Base-by-base conservation (phyloP, 2,329 filamentous ascomycete genomes). In the Mycosphaerelloides madeirae region DNA sequence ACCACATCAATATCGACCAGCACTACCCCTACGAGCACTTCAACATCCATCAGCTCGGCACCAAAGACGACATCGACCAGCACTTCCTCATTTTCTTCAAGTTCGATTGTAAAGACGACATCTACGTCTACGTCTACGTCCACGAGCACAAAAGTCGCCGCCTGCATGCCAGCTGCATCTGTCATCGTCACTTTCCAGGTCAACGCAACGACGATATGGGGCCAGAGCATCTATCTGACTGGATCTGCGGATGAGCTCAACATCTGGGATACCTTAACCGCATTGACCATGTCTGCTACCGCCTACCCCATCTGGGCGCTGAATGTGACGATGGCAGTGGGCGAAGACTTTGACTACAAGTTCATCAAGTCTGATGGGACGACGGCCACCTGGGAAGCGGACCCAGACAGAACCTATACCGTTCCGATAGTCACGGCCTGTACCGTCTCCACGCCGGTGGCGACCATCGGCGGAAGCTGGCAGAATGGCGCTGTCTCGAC, bases 151-250 rank as follows among this genome's bases (percentile, higher is more conserved):
- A 38, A 45, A 11, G 31, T 45, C 8, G 22, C 46, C n/a, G 31
- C 41, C 14, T 54, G 57, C 11, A 31, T 43, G 2, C 59, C 60
- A 14, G 59, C 62, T 13, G 49, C 44, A 22, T 58, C 54, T 0
- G 74, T 84, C 6, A 68, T 76, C 0, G 78, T 88, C 4, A 79
- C 78, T 0, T 87, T 87, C 65, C 69, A 78, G 35, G 78, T 75
- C 46, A 58, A 71, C 1, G 79, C 75, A 16, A 72, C 67, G 1
- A 87, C 84, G 0, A 59, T 59, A 3, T 78, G 63, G 38, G 83
- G 83, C 2, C 73, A 87, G 61, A 80, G 73, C 6, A 72, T 89
- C 58, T 84, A 81, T 61, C 63, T 89, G 13, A 71, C 76, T 0
- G 85, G 85, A 18, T 78, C 74, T 43, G 71, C 75, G 38, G 55